These are phyloP conservation scores for Cupressus sempervirens DNA, from an alignment of 75 land plant species.

Conservation along the genomic window DNA sequence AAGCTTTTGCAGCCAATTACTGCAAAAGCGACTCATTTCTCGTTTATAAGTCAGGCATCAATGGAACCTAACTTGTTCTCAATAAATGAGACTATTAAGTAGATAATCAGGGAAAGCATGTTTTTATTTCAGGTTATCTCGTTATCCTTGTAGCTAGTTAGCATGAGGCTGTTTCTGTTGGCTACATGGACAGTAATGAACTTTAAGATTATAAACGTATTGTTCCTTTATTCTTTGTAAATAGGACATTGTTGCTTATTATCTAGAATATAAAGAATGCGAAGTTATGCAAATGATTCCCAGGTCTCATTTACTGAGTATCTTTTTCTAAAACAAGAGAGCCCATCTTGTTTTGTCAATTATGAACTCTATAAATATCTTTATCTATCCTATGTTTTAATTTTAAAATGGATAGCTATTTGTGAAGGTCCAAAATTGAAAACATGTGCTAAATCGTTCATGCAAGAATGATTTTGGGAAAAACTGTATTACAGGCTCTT, in stretches of 20 bases:
- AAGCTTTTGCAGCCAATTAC: constrained; percentile 66
- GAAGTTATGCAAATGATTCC: no score
- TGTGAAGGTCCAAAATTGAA: neutral
- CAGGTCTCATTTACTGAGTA: no score
- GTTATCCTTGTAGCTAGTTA: neutral
- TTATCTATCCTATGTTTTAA: no score
- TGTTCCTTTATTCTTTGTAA: neutral
- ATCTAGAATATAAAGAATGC: no score
- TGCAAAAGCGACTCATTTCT: constrained; percentile 39
- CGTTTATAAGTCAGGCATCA: constrained; percentile 35
- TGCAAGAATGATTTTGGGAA: no score
- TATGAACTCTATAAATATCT: no score
- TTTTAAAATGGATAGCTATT: neutral
- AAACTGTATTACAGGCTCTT: no score
- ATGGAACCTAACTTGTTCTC: neutral
- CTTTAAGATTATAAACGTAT: neutral
- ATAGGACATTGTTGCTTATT: neutral
- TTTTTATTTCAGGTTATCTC: neutral
- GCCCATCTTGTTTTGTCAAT: no score
- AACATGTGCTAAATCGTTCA: neutral
- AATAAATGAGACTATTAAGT: neutral
- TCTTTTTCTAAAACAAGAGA: no score
- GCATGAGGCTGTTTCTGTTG: neutral
- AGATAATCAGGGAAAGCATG: neutral
- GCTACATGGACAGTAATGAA: neutral